Evolutionary conservation across 2,329 filamentous ascomycete genomes (phyloP), one percentile per base, ranked within the genome.

Genomic region (Penicillium sp.): DNA sequence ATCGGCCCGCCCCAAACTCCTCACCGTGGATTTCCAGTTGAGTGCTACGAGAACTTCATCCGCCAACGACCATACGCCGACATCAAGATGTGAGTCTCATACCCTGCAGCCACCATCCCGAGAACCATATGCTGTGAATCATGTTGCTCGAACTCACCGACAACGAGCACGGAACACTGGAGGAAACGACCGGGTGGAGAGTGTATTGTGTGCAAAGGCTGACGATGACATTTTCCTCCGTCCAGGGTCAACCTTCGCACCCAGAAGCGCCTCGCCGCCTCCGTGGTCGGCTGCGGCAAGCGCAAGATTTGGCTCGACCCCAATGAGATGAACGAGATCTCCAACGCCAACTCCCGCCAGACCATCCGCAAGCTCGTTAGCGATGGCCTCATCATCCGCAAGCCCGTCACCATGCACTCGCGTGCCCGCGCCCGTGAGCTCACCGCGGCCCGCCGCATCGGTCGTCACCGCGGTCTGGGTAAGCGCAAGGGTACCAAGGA

Each of bases 291-390:
- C 84, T 95, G 89, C 82, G 93, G 93, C 77, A 87, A 98, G 88
- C 89, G 92, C 86, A 98, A 98, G 89, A 95, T 98, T 81, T 98
- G 93, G 93, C 91, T 98, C 76, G 93, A 98, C 81, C 93, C 93
- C 78, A 97, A 95, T 78, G 93, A 98, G 83, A 85, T 91, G 81
- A 93, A 80, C 83, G 93, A 98, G 81, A 98, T 98, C 82, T 90
- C 88, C 82, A 97, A 96, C 80, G 93, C 93, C 87, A 98, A 98
- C 88, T 97, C 92, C 72, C 92, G 93, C 74, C 92, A 97, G 83
- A 96, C 92, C 69, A 87, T 98, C 86, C 92, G 95, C 83, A 98
- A 98, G 84, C 89, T 98, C 78, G 86, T 97, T 75, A 82, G 88
- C 80, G 95, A 98, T 95, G 95, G 93, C 81, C 89, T 98, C 77